Evolutionary conservation across 192 early-diverging fungal species (phyloP).

Genomic region (Coemansia sp.): DNA sequence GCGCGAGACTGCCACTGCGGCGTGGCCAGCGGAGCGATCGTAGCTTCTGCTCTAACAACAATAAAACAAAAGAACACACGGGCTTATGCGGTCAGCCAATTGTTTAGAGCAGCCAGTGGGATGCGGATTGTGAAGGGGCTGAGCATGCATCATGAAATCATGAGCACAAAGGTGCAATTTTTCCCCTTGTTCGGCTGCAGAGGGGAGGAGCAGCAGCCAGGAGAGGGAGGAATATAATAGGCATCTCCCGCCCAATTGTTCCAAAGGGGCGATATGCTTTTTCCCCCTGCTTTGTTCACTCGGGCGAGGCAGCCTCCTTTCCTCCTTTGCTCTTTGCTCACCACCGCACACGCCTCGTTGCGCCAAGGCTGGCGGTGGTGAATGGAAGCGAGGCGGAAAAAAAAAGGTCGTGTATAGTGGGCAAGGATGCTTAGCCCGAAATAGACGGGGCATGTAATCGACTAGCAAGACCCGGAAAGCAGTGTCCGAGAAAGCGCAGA

Average conservation of each 20-base stretch:
- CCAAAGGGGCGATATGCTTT: background rate
- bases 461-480: background rate
- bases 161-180: background rate
- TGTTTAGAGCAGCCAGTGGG: background rate
- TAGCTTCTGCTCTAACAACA: background rate
- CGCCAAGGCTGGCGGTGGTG: background rate
- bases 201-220: background rate
- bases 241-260: background rate
- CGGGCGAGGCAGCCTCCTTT: background rate
- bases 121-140: background rate
- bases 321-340: background rate
- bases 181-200: background rate
- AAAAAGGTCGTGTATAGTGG: slow-evolving; percentile 3
- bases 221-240: background rate
- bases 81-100: background rate
- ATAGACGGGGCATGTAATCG: background rate
- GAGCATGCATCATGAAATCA: slow-evolving; percentile 1
- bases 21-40: background rate
- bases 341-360: slow-evolving; percentile 2
- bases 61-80: background rate
- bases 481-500: background rate
- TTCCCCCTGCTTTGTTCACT: background rate
- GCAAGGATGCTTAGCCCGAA: background rate
- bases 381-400: background rate
- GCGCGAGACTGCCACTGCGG: background rate